phyloP scores from a whole-genome alignment of 2,329 filamentous ascomycete species.

The Stagonosporopsis tanaceti region DNA sequence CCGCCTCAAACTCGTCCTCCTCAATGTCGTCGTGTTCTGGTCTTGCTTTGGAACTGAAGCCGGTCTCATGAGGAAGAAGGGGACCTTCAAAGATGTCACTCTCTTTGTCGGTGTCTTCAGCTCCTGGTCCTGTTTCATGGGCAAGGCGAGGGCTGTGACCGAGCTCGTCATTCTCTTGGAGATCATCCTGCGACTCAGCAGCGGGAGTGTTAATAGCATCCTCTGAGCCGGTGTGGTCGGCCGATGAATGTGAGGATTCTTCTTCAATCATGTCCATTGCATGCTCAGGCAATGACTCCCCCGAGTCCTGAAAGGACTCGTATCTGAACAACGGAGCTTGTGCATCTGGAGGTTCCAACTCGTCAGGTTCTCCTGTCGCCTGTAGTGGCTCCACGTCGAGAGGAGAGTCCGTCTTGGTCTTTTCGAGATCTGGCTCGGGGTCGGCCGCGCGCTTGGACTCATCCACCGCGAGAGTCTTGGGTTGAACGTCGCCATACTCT shows the following conservation, averaged over 20 bases:
- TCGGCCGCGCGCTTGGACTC: slow-evolving; percentile 33
- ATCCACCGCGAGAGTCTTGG: slow-evolving; percentile 23
- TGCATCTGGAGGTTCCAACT: slow-evolving; percentile 27
- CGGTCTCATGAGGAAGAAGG: slow-evolving; percentile 35
- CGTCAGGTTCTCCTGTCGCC: slow-evolving; percentile 29
- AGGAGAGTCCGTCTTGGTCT: slow-evolving; percentile 24
- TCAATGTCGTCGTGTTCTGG: slow-evolving; percentile 18
- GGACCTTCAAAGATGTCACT: slow-evolving; percentile 22
- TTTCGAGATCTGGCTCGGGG: slow-evolving; percentile 31
- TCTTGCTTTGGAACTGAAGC: not conserved
- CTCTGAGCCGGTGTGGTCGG: slow-evolving; percentile 31
- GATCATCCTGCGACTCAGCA: slow-evolving; percentile 22
- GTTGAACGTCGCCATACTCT: slow-evolving; percentile 26
- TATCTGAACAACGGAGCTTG: slow-evolving; percentile 44
- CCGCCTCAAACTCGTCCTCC: slow-evolving; percentile 35
- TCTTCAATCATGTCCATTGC: slow-evolving; percentile 30
- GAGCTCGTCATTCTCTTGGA: slow-evolving; percentile 7
- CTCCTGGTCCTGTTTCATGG: slow-evolving; percentile 26
- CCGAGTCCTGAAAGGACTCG: slow-evolving; percentile 34
- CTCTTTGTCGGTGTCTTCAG: slow-evolving; percentile 7
- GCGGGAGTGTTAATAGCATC: slow-evolving; percentile 30
- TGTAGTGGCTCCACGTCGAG: slow-evolving; percentile 18
- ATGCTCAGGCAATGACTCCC: slow-evolving; percentile 8
- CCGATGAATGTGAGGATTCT: slow-evolving; percentile 27
- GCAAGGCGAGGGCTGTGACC: slow-evolving; percentile 28